Evolutionary conservation across 164 flowering plant species (phyloP), one percentile per base, ranked within the genome.

Genomic region (Protea cynaroides): DNA sequence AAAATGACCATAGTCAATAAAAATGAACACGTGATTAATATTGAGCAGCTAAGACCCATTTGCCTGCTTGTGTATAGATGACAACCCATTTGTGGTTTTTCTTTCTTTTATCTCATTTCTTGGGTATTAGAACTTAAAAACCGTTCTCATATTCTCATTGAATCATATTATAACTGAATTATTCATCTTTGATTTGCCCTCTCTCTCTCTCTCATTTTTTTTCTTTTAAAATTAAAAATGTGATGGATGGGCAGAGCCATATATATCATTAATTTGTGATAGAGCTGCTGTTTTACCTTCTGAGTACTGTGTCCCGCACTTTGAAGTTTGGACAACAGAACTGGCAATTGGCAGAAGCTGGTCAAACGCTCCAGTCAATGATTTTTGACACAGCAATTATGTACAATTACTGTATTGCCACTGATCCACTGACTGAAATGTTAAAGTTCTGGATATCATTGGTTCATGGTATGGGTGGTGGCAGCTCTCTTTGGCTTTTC

Each of bases 1-100:
- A n/a, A 65, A 71, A 61, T 69, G 60, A 77, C 24, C 17, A 21
- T 11, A 12, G 2, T 14, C n/a, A 59, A 13, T 13, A 13, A 12
- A 24, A 24, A 56, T n/a, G 37, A 23, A 56, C 15, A 7, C 6
- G 4, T 13, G 36, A 25, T 24, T 17, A 25, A 34, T 9, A 19
- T 17, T n/a, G 5, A 37, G 9, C 9, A 58, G 7, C 47, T 0
- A 58, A 56, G 25, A 56, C 19, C 13, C 23, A 18, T 56, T 18
- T 18, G 59, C 59, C 37, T 58, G 8, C 24, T n/a, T 58, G 61
- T 58, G n/a, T 36, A 58, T 58, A 36, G 24, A 18, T 36, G 23
- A 58, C 4, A 36, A 37, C 61, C 46, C 61, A 58, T 58, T 38
- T 56, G n/a, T 4, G 14, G 18, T 37, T 19, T 37, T 12, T 18